Conservation (phyloP, 805 yeast genomes). For the Saccharomycopsis fibuligera region DNA sequence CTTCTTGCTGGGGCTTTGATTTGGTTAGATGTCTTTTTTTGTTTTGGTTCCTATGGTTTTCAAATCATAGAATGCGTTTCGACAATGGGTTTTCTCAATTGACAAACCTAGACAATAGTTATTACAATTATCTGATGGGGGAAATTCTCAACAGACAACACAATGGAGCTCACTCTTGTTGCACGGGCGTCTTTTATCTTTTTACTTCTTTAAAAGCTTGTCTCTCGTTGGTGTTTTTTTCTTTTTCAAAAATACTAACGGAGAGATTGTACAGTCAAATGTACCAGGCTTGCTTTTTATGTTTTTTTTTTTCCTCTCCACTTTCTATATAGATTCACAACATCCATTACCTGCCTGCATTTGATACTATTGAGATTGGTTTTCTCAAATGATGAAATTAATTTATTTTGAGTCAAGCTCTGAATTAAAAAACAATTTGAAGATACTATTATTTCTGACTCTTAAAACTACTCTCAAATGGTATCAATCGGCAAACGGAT, state of each 20-base stretch:
- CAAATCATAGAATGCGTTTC: constrained; percentile 9
- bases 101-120: constrained; percentile 19
- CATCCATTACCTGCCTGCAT: too few relatives aligned
- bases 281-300: constrained; percentile 12
- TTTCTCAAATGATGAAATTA: constrained; percentile 21
- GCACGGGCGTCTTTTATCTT: constrained; percentile 14
- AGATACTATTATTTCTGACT: constrained; percentile 19
- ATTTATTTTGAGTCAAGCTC: constrained; percentile 23
- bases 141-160: constrained; percentile 7
- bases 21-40: neutral
- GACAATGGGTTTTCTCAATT: constrained; percentile 16
- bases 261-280: constrained; percentile 14
- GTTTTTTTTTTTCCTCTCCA: neutral
- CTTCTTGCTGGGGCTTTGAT: neutral
- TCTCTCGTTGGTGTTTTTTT: neutral
- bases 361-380: neutral
- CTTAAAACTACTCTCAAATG: neutral
- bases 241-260: neutral
- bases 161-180: constrained; percentile 23
- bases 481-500: neutral
- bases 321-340: too few relatives aligned
- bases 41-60: neutral
- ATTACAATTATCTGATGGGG: constrained; percentile 18
- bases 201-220: constrained; percentile 11
- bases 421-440: constrained; percentile 18